Conservation (phyloP, 2,329 filamentous ascomycete genomes). For the Sporothrix protearum region DNA sequence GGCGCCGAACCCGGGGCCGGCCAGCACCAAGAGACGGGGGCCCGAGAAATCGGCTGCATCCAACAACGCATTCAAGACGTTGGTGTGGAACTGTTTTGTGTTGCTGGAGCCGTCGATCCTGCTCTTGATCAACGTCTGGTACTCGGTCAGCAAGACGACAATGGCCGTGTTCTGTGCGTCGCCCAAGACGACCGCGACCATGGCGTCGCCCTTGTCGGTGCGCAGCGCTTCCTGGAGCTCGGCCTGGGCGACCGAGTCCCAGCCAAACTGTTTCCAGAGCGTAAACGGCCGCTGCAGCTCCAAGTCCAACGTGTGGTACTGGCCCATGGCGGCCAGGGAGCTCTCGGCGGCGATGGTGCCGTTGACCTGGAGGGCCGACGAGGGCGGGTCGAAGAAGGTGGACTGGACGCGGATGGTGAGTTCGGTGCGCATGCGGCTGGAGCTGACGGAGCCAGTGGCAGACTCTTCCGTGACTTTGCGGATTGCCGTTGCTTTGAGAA, state of each 20-base stretch:
- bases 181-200: constrained; percentile 91
- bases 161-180: constrained; percentile 68
- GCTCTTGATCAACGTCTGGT: constrained; percentile 72
- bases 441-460: constrained; percentile 45
- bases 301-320: constrained; percentile 67
- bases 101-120: constrained; percentile 66
- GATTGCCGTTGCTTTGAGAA: constrained; percentile 53
- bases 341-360: constrained; percentile 54
- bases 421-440: constrained; percentile 54
- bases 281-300: constrained; percentile 86
- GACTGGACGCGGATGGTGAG: constrained; percentile 56
- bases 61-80: constrained; percentile 69
- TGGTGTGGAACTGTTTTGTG: constrained; percentile 73
- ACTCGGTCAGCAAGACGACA: constrained; percentile 77
- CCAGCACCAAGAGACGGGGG: constrained; percentile 72
- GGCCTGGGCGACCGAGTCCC: constrained; percentile 84
- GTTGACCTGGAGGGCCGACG: constrained; percentile 54
- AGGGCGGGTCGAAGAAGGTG: constrained; percentile 56
- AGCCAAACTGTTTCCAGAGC: constrained; percentile 76
- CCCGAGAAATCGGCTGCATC: constrained; percentile 72
- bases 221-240: constrained; percentile 76
- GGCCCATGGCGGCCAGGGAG: constrained; percentile 49
- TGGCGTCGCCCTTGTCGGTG: constrained; percentile 72
- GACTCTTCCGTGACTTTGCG: constrained; percentile 52
- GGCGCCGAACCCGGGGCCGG: constrained; percentile 85